Base-by-base conservation (phyloP, 177 flowering plant species). In the Tripterygium wilfordii region DNA sequence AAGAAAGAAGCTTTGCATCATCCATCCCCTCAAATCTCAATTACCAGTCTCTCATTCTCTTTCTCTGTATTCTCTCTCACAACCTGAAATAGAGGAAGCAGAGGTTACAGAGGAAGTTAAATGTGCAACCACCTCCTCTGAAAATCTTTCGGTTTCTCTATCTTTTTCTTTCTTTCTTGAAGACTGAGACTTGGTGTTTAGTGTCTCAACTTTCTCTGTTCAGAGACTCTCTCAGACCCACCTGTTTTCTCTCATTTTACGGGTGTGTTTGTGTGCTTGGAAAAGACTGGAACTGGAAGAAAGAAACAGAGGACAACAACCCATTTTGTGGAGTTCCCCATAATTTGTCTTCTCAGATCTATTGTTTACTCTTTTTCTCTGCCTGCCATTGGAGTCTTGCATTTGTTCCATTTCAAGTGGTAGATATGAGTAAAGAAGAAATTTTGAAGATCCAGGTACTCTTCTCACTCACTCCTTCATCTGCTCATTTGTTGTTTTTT, bases 371-470 rank as follows among this genome's bases (percentile, higher is more conserved):
- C 36, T 21, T 32, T 36, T 53, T 24, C 18, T 0, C 50, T 8
- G 14, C 19, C 10, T 17, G 4, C 14, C 20, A 38, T 38, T 38
- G 42, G 24, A 38, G 10, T 24, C 10, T 38, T 38, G 42, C 20
- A 12, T 38, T 38, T 20, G 42, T 38, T 38, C 6, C 24, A 20
- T 38, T 38, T 38, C 13, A 38, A 12, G 18, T 39, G 28, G 12
- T 18, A 16, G 24, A 20, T 18, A 85, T 85, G 95, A 85, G 87
- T 68, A 82, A 82, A 71, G 95, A 85, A 65, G 95, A 82, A 82
- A 68, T 85, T 28, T 60, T 85, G 72, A 85, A 85, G 87, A 78
- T 80, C 69, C 89, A 78, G 95, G 95, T 85, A 67, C 45, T 27
- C 29, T 25, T 42, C 17, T 9, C 28, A n/a, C 32, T 9, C 16